Conservation (phyloP, 768 basidiomycete species). For the Coprinopsis sp. region DNA sequence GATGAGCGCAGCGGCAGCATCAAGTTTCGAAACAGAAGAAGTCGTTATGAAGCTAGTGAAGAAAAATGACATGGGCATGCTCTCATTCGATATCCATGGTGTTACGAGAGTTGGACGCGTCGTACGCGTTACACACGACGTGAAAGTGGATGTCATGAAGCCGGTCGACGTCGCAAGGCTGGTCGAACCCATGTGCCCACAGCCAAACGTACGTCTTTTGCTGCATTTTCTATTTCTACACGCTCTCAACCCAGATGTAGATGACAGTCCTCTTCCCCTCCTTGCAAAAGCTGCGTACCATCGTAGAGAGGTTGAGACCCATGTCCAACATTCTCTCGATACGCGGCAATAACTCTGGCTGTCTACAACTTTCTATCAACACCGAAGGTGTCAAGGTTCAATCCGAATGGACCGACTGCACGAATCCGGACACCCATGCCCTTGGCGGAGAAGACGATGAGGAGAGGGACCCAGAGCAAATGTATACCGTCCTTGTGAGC, state of each 20-base stretch:
- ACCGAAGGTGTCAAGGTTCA: slow-evolving; percentile 76
- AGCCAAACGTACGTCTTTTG: slow-evolving; percentile 62
- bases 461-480: slow-evolving; percentile 49
- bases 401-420: slow-evolving; percentile 73
- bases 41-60: slow-evolving; percentile 84
- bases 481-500: slow-evolving; percentile 66
- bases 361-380: slow-evolving; percentile 47
- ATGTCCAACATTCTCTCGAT: slow-evolving; percentile 69
- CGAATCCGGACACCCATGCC: slow-evolving; percentile 45
- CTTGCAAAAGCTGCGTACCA: slow-evolving; percentile 68
- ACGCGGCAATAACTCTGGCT: slow-evolving; percentile 61
- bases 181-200: slow-evolving; percentile 79
- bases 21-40: slow-evolving; percentile 51
- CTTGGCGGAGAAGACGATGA: slow-evolving; percentile 27
- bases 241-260: slow-evolving; percentile 32
- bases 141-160: slow-evolving; percentile 76
- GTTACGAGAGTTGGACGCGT: slow-evolving; percentile 58
- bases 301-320: slow-evolving; percentile 67
- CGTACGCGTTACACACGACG: slow-evolving; percentile 72
- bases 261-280: slow-evolving; percentile 75
- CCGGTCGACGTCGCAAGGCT: slow-evolving; percentile 68
- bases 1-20: not conserved
- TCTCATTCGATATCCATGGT: slow-evolving; percentile 72
- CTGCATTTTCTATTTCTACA: not conserved
- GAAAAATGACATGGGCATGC: slow-evolving; percentile 73